phyloP scores from a whole-genome alignment of 192 early-diverging fungal genomes.

The Coemansia sp. region DNA sequence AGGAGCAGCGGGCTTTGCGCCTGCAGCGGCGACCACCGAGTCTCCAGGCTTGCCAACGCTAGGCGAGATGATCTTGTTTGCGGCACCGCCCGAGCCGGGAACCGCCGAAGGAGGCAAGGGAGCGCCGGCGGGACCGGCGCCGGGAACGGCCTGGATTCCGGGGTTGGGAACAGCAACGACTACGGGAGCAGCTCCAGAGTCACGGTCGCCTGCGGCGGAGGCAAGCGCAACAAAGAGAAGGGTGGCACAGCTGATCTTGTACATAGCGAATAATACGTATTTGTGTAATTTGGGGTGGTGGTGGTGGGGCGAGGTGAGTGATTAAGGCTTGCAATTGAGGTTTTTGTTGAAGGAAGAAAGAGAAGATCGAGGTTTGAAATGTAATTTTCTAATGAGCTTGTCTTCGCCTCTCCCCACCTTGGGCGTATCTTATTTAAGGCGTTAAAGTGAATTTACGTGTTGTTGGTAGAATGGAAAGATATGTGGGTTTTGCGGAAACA shows the following conservation, averaged over 20 bases:
- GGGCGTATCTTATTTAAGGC: not conserved
- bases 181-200: slow-evolving; percentile 9
- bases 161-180: slow-evolving; percentile 18
- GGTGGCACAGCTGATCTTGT: slow-evolving; percentile 25
- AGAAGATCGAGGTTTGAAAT: no score
- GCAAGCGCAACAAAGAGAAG: slow-evolving; percentile 30
- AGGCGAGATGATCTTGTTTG: slow-evolving; percentile 7
- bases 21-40: not conserved
- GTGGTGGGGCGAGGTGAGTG: not conserved
- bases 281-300: not conserved
- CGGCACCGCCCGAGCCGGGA: slow-evolving; percentile 11
- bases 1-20: slow-evolving; percentile 1
- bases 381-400: no score
- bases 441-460: no score
- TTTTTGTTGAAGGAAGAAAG: no score
- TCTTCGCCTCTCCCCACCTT: not conserved
- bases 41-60: not conserved
- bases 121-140: not conserved
- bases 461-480: not conserved
- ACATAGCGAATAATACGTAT: slow-evolving; percentile 5
- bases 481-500: not conserved
- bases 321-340: not conserved
- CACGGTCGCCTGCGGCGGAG: slow-evolving; percentile 17
- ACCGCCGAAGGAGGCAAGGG: slow-evolving; percentile 12
- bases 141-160: slow-evolving; percentile 5